Evolutionary conservation across 768 basidiomycete genomes (phyloP).

Genomic region (Lyophyllum atratum): DNA sequence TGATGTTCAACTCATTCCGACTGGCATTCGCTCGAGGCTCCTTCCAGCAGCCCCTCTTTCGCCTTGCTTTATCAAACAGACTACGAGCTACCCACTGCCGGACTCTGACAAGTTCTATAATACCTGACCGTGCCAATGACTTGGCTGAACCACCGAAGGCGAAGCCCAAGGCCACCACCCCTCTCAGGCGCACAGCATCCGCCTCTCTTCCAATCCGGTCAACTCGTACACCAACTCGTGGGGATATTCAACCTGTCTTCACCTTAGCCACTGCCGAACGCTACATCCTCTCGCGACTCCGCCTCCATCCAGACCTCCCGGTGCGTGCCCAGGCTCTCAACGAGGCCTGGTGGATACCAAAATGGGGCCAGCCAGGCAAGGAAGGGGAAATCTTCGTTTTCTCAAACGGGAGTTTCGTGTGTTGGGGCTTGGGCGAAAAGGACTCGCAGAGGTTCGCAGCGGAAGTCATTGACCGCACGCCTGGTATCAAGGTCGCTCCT

Average conservation of each 20-base stretch:
- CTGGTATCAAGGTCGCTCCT: slow-evolving; percentile 62
- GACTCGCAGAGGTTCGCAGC: slow-evolving; percentile 70
- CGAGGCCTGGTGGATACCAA: slow-evolving; percentile 80
- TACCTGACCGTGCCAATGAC: slow-evolving; percentile 1
- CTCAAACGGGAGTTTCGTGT: slow-evolving; percentile 85
- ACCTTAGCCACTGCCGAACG: slow-evolving; percentile 88
- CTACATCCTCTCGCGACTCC: slow-evolving; percentile 69
- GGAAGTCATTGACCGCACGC: slow-evolving; percentile 56
- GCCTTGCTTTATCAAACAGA: neutral
- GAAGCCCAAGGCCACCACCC: slow-evolving; percentile 82
- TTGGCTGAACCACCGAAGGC: slow-evolving; percentile 41
- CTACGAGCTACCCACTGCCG: neutral
- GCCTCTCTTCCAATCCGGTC: slow-evolving; percentile 85
- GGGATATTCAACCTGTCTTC: slow-evolving; percentile 75
- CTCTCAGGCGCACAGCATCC: slow-evolving; percentile 80
- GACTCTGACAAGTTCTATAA: neutral
- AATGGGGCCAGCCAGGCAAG: slow-evolving; percentile 56
- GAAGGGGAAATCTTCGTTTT: slow-evolving; percentile 90
- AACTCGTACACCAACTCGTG: slow-evolving; percentile 84
- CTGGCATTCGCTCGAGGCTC: neutral
- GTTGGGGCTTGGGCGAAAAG: slow-evolving; percentile 82
- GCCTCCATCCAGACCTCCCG: slow-evolving; percentile 51
- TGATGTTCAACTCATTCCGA: neutral
- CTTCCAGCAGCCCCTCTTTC: neutral
- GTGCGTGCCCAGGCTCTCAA: slow-evolving; percentile 60